Evolutionary conservation across 2,329 filamentous ascomycete species (phyloP), one percentile per base, ranked within the genome.

Genomic region (Ceratocystis lukuohia): DNA sequence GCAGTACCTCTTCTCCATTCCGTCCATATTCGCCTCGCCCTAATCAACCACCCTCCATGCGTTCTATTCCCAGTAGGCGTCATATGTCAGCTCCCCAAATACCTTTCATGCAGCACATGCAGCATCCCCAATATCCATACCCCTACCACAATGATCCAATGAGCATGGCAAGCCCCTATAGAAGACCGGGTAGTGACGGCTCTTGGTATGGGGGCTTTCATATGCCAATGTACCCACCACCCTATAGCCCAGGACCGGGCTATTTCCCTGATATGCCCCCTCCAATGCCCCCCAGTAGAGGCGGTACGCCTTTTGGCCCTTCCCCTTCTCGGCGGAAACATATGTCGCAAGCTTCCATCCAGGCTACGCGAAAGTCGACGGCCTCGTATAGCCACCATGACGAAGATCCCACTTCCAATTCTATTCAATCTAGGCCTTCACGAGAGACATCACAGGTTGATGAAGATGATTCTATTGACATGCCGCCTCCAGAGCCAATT

Each of bases 21-120:
- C 44, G 28, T 7, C 10, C 44, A 10, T 50, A 28, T 46, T 46
- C 61, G 2, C 22, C 45, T 37, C 61, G 22, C 12, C 50, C 41
- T 37, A 57, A 22, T 22, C 44, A 22, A 17, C 56, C 20, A 41
- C 46, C 62, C 5, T 28, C 53, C 33, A 67, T 67, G 66, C 46
- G 62, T 53, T 12, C 22, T 44, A 25, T 44, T 8, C 44, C 62
- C 8, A 48, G 41, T 30, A 56, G 44, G 28, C 62, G 50, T 5
- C 65, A 66, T n/a, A 67, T 62, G 53, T 64, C 61, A 44, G 62
- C 61, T 41, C 66, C 64, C 17, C 50, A 56, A 15, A 45, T 53
- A 17, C 28, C 41, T 12, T 66, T 46, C n/a, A 62, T 66, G 61
- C 61, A 44, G 5, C 65, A 37, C 20, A 56, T 66, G 46, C 65